A percentile compares a stretch with the other conserved stretches of the same genome.
These are phyloP conservation scores for Aspergillus pseudoterreus DNA, from an alignment of 2,329 filamentous ascomycete genomes.

Conservation along the genomic window DNA sequence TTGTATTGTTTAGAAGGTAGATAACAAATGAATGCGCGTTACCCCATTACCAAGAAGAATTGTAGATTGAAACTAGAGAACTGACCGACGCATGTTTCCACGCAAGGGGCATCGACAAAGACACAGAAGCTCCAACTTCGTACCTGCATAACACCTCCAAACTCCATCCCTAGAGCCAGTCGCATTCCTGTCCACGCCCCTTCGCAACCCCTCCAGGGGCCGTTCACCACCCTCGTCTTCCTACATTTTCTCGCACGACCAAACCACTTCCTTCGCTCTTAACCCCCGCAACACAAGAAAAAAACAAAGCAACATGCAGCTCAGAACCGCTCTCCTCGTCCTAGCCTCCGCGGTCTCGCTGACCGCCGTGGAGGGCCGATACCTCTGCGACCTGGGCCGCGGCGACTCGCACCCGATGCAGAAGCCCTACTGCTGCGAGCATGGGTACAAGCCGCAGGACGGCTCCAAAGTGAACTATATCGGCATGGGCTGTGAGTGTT, in stretches of 20 bases:
- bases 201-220: no score
- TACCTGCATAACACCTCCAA: no score
- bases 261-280: no score
- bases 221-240: no score
- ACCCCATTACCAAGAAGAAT: no score
- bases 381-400: conserved; percentile 22
- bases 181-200: no score
- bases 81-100: neutral
- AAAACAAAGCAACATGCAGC: conserved; percentile 10
- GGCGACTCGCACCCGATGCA: conserved; percentile 26
- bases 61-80: neutral
- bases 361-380: conserved; percentile 4
- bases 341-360: conserved; percentile 14
- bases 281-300: no score
- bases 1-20: neutral
- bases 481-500: neutral
- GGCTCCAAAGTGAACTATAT: neutral
- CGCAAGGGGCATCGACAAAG: no score
- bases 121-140: no score
- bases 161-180: no score
- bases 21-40: no score
- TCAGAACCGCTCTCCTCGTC: conserved; percentile 13
- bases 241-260: no score
- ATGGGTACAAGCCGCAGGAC: neutral
- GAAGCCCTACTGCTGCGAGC: conserved; percentile 26